Percentiles rank a stretch among this genome's conserved stretches.
These are phyloP conservation scores for Termitomyces sp. DNA, from an alignment of 768 basidiomycete genomes.

Conservation along the genomic window DNA sequence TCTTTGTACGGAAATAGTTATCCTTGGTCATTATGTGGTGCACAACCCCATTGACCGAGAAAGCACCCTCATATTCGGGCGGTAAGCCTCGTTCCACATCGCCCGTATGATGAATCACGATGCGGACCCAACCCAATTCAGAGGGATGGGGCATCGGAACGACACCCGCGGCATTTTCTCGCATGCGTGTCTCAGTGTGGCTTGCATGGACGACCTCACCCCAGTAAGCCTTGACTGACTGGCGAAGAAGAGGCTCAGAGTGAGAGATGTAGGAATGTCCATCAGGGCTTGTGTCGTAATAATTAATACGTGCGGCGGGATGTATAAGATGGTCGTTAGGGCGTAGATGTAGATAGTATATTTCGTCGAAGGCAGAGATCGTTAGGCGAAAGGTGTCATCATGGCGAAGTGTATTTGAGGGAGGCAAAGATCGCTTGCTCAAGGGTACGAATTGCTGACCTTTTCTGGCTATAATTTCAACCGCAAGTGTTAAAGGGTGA, in stretches of 20 bases:
- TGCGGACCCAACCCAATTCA: slow-evolving; percentile 71
- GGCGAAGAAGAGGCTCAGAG: slow-evolving; percentile 56
- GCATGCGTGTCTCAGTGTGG: slow-evolving; percentile 47
- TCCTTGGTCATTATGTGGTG: slow-evolving; percentile 70
- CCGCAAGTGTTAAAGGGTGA: slow-evolving; percentile 42
- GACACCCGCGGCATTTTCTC: slow-evolving; percentile 57
- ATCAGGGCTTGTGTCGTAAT: slow-evolving; percentile 46
- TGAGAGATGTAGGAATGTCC: slow-evolving; percentile 45
- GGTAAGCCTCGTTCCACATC: slow-evolving; percentile 38
- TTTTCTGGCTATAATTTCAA: slow-evolving; percentile 53
- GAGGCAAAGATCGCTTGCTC: slow-evolving; percentile 28
- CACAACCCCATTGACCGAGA: slow-evolving; percentile 58
- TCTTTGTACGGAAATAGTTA: slow-evolving; percentile 61
- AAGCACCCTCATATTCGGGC: slow-evolving; percentile 71
- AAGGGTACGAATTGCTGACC: slow-evolving; percentile 16
- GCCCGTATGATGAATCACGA: slow-evolving; percentile 64
- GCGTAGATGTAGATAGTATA: slow-evolving; percentile 65
- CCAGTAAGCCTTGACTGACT: slow-evolving; percentile 61
- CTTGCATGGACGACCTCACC: slow-evolving; percentile 69
- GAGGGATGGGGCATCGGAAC: slow-evolving; percentile 35
- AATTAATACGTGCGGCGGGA: slow-evolving; percentile 67
- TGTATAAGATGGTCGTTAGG: slow-evolving; percentile 79
- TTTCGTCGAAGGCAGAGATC: slow-evolving; percentile 58
- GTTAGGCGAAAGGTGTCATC: slow-evolving; percentile 69
- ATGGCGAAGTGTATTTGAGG: slow-evolving; percentile 49